Evolutionary conservation across 495 filamentous ascomycete species (phyloP), one percentile per base, ranked within the genome.

Genomic region (Schizothecium vesticola): DNA sequence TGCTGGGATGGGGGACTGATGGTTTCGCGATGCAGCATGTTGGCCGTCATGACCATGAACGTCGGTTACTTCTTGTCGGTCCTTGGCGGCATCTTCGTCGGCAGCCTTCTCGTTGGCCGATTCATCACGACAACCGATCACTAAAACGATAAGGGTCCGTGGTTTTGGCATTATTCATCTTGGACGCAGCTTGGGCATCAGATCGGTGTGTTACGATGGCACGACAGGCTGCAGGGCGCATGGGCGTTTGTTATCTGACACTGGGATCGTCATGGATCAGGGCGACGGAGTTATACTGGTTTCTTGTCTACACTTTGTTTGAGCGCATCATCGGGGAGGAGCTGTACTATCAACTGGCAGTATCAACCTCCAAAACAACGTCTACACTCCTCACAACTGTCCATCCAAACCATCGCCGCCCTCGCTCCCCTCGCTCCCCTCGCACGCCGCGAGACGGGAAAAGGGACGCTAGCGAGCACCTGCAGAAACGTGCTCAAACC

Each of bases 11-110:
- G 55, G 55, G 21, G 13, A 9, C 11, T n/a, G 56, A 43, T 61
- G 68, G 64, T 74, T 55, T 73, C 61, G 63, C 22, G 16, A 23
- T 67, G 29, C 73, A 98, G 94, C 62, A 98, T 98, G 94, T 82
- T 98, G 80, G 94, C 92, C n/a, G 91, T 97, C 72, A 98, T 98
- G 94, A 95, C 93, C 3, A 86, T 94, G 87, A 98, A 98, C 73
- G 86, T 97, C 58, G 94, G 94, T n/a, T 98, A 97, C 74, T 97
- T 97, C 80, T 79, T 94, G 26, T 93, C 94, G 1, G 86, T 97
- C 1, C 86, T 98, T 24, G 91, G 80, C 7, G 94, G 94, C 7
- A 85, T 88, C 2, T 97, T 97, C 75, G 72, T 95, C 4, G 94
- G 94, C 16, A 94, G 94, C 78, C 79, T 98, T 43, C 85, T 86